Base-by-base conservation (phyloP, 331 rosid genomes). In the Pyracantha coccinea region DNA sequence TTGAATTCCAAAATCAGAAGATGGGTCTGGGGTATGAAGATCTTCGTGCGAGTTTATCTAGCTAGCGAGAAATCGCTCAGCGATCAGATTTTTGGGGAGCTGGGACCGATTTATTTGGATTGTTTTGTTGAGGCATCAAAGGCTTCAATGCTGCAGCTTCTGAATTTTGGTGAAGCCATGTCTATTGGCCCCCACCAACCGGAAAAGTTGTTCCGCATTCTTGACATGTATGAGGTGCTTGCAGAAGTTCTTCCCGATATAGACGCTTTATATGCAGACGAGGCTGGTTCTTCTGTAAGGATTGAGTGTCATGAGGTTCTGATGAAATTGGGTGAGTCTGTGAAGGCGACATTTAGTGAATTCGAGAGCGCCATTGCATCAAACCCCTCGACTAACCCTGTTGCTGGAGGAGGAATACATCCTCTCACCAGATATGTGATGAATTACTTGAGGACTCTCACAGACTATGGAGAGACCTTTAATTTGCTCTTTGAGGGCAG, bases 161-260 rank as follows among this genome's bases (percentile, higher is more conserved):
- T 95, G 83, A 92, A 89, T 75, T 95, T 92, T 7, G 87, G 89
- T 7, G 97, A 90, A 78, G 99, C 99, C 77, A 92, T 95, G 97
- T 85, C 97, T 19, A 85, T 95, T 33, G 97, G 97, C 33, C 97
- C 97, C 47, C 99, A 92, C 77, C 84, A 89, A 24, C 99, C 97
- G 1, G 97, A 95, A 77, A 95, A 95, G 68, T 44, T 95, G 87
- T 72, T 83, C 70, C 88, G 97, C 3, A 84, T 90, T 77, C 93
- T 95, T 25, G 96, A 92, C 88, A 95, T 95, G 97, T 92, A 95
- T 72, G 99, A 95, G 86, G 97, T 89, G 70, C 78, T 95, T 3
- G 80, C 78, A 4, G 97, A 86, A 69, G 91, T 92, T 73, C 83
- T 87, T 72, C 90, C 88, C 0, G 97, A 90, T 50, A 77, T 95